Conservation (phyloP, 2,329 filamentous ascomycete species). For the Meredithiella fracta region DNA sequence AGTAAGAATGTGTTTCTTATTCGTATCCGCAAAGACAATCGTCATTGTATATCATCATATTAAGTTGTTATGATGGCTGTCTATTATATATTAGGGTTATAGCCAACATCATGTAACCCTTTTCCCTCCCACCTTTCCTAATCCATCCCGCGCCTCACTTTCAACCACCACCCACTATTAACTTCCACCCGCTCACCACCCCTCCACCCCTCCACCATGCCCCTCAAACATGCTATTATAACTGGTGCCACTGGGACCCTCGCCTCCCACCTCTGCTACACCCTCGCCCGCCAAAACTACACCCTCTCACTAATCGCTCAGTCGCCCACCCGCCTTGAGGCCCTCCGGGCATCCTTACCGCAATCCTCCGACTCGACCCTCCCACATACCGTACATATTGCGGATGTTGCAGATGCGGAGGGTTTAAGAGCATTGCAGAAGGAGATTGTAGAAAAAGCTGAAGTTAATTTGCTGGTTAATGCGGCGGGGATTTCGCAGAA, state of each 20-base stretch:
- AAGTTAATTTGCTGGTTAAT: slow-evolving; percentile 48
- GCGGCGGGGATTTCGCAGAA: slow-evolving; percentile 59
- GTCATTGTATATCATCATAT: too few relatives aligned
- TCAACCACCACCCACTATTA: background rate
- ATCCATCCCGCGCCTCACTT: background rate
- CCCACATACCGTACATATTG: background rate
- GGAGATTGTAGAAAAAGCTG: slow-evolving; percentile 33
- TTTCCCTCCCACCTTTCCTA: too few relatives aligned
- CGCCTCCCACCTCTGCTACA: slow-evolving; percentile 47
- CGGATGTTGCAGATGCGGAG: slow-evolving; percentile 22
- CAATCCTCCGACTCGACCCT: slow-evolving; percentile 7
- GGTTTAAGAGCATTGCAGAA: slow-evolving; percentile 69
- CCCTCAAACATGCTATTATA: slow-evolving; percentile 39
- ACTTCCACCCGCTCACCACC: background rate
- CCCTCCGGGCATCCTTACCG: slow-evolving; percentile 22
- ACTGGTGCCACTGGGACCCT: slow-evolving; percentile 58
- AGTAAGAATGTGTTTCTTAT: too few relatives aligned
- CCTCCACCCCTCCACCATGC: background rate
- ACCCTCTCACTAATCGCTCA: slow-evolving; percentile 45
- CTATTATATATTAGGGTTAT: background rate
- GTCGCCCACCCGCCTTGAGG: slow-evolving; percentile 29
- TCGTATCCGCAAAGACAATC: too few relatives aligned
- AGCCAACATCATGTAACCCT: too few relatives aligned
- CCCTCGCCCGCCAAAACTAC: slow-evolving; percentile 48
- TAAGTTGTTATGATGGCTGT: too few relatives aligned